Base-by-base conservation (phyloP, 352 stramenopile genomes). In the Phytopythium ostracodes region DNA sequence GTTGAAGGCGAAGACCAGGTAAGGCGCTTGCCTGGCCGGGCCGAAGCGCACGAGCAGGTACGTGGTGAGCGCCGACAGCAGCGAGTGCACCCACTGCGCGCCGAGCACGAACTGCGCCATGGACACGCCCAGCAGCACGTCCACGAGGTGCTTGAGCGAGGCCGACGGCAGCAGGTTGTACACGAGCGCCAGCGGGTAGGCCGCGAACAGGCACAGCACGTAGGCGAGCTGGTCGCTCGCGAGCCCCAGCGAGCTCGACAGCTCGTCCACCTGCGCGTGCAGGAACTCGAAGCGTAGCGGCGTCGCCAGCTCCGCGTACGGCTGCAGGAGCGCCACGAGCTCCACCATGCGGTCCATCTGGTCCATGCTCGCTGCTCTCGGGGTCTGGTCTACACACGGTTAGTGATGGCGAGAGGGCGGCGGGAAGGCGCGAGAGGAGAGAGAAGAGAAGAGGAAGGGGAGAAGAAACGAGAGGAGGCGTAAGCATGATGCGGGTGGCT, bases 91-190 rank as follows among this genome's bases (percentile, higher is more conserved):
- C 96, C 96, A 99, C 58, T 87, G 77, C 25, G 72, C 51, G 56
- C 93, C 92, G 63, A 95, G 83, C 8, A 97, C 96, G 69, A 98
- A 98, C 71, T 99, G 95, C 50, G 98, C 91, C 40, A 98, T 81
- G 52, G 93, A 95, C n/a, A 97, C 72, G 31, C 96, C 96, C 15
- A 96, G 75, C 25, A 93, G 56, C 58, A 98, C 96, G 64, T 96
- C 88, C 65, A 98, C 90, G 42, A 89, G 64, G 66, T 98, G 96
- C 72, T 98, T 98, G 20, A 85, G 60, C 40, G 79, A 84, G 24
- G 81, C 65, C 29, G 85, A 79, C 0, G 93, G 92, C 52, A 98
- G 75, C 27, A 73, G 68, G 22, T 74, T 73, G 63, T 98, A 96
- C n/a, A 98, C 79, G 43, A 96, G 59, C 38, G 91, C 89, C 12